Evolutionary conservation across 2,329 filamentous ascomycete species (phyloP).

Genomic region (Paecilomyces sp.): DNA sequence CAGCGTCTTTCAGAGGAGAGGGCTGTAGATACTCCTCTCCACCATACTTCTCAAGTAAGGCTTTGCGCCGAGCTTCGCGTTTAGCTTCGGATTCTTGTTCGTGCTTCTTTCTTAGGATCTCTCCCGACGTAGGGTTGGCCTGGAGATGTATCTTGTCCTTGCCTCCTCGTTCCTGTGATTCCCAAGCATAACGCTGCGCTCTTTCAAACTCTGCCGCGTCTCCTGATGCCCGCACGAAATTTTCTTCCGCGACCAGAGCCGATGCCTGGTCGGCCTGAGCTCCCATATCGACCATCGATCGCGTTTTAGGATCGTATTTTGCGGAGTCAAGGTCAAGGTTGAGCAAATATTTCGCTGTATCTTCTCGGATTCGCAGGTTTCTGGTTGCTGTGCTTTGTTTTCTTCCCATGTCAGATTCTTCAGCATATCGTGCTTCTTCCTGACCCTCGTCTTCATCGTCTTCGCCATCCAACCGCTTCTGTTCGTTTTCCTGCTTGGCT

Average conservation of each 20-base stretch:
- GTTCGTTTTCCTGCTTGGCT: conserved; percentile 44
- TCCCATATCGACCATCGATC: conserved; percentile 80
- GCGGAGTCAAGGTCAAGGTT: conserved; percentile 95
- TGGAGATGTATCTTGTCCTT: conserved; percentile 76
- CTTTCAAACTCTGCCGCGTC: conserved; percentile 89
- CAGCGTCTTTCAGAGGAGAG: conserved; percentile 57
- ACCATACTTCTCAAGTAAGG: conserved; percentile 77
- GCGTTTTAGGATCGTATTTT: conserved; percentile 94
- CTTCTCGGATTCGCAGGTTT: conserved; percentile 86
- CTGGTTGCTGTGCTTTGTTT: conserved; percentile 86
- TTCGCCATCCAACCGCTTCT: conserved; percentile 45
- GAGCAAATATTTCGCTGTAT: conserved; percentile 92
- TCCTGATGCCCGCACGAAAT: conserved; percentile 79
- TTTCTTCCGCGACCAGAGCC: conserved; percentile 81
- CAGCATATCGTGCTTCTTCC: conserved; percentile 65
- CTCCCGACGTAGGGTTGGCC: conserved; percentile 91
- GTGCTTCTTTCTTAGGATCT: conserved; percentile 74
- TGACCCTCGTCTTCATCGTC: conserved; percentile 44
- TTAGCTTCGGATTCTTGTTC: conserved; percentile 64
- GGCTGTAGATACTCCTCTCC: conserved; percentile 56
- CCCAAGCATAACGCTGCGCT: conserved; percentile 89
- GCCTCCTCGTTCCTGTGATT: conserved; percentile 76
- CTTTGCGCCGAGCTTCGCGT: conserved; percentile 60
- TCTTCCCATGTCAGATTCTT: conserved; percentile 93
- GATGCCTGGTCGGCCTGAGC: conserved; percentile 74